Evolutionary conservation across 2,329 filamentous ascomycete genomes (phyloP).

Genomic region (Zasmidium cellare): DNA sequence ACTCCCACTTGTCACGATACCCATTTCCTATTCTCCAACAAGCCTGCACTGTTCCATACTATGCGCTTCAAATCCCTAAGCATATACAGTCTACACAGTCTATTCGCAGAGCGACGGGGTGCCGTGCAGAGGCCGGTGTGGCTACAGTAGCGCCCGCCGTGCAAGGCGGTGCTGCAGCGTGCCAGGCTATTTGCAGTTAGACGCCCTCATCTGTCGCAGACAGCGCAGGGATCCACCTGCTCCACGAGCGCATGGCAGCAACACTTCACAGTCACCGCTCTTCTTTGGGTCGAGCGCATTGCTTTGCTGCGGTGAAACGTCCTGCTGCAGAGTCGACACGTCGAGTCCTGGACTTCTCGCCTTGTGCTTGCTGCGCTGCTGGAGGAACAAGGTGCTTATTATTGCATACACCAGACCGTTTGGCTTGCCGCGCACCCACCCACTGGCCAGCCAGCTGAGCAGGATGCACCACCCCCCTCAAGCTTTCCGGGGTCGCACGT

Average conservation of each 20-base stretch:
- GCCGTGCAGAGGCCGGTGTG: neutral
- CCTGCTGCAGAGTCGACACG: neutral
- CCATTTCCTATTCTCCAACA: neutral
- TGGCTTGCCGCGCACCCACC: neutral
- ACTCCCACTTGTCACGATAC: neutral
- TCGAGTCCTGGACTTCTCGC: neutral
- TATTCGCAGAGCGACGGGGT: neutral
- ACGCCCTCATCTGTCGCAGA: neutral
- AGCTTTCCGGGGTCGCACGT: neutral
- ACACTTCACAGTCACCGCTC: neutral
- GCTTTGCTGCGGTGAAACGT: neutral
- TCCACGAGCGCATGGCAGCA: neutral
- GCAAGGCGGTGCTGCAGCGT: neutral
- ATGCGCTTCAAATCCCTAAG: neutral
- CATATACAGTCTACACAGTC: neutral
- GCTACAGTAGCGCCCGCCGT: neutral
- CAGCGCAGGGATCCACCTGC: neutral
- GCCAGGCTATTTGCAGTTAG: neutral
- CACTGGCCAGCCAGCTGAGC: neutral
- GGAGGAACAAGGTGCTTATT: neutral
- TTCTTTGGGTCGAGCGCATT: neutral
- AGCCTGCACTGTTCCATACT: neutral
- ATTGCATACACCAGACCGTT: neutral
- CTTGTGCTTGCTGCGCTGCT: neutral
- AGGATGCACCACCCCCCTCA: neutral